Percentiles rank a stretch among this genome's conserved stretches.
Conservation (phyloP, 352 stramenopile species). For the Phytopythium kandeliae region DNA sequence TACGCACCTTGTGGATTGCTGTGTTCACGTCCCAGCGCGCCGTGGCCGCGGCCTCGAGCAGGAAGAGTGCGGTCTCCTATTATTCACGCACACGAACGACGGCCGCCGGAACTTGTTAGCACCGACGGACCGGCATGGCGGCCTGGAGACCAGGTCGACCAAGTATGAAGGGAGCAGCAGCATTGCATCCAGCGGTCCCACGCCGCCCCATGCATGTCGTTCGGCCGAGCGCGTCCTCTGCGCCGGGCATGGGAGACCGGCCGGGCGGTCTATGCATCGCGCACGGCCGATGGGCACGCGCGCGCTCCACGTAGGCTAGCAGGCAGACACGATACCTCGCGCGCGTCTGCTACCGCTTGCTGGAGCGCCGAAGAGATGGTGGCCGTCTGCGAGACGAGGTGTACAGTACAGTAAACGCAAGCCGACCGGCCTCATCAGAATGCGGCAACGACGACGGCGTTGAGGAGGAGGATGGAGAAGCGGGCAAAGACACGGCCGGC, state of each 20-base stretch:
- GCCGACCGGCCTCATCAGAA: too few relatives aligned
- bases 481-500: not conserved
- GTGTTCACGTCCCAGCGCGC: conserved; percentile 1
- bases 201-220: too few relatives aligned
- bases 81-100: not conserved
- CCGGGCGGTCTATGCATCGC: conserved; percentile 4
- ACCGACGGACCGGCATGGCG: too few relatives aligned
- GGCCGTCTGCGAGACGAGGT: not conserved
- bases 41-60: not conserved
- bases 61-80: conserved; percentile 5
- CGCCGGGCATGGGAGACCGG: too few relatives aligned
- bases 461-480: too few relatives aligned
- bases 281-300: not conserved
- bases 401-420: not conserved
- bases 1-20: conserved; percentile 2
- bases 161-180: not conserved
- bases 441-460: too few relatives aligned
- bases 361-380: conserved; percentile 5
- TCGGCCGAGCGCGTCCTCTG: too few relatives aligned
- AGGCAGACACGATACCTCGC: not conserved
- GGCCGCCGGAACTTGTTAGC: too few relatives aligned
- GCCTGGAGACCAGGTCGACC: too few relatives aligned
- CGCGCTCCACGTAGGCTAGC: not conserved
- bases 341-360: conserved; percentile 3
- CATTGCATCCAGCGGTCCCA: too few relatives aligned